Evolutionary conservation across 2,329 filamentous ascomycete genomes (phyloP).

Genomic region (Didymella glomerata): DNA sequence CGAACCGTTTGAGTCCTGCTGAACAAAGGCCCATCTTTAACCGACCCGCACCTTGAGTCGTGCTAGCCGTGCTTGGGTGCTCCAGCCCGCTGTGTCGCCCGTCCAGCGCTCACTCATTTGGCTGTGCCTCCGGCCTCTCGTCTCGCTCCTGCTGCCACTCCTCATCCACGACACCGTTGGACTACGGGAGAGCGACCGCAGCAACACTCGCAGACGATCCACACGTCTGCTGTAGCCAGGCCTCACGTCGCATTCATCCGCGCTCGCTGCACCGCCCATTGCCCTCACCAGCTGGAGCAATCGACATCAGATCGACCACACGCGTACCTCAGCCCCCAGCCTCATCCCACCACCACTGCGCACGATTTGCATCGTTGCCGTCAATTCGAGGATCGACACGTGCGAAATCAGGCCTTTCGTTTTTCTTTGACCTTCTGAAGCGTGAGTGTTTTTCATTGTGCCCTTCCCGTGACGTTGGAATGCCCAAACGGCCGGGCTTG

Average conservation of each 20-base stretch:
- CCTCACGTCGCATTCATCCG: not conserved
- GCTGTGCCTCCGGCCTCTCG: not conserved
- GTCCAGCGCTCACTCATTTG: conserved; percentile 16
- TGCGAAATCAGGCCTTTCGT: not conserved
- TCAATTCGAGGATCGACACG: not conserved
- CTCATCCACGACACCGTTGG: conserved; percentile 9
- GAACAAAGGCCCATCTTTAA: conserved; percentile 10
- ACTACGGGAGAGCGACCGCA: conserved; percentile 18
- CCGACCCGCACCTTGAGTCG: not conserved
- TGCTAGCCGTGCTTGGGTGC: conserved; percentile 18
- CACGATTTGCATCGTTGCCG: not conserved
- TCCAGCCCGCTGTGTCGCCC: conserved; percentile 16
- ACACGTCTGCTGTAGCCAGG: conserved; percentile 10
- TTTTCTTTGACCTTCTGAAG: not conserved
- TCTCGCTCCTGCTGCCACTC: conserved; percentile 9
- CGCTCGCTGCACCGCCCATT: conserved; percentile 1
- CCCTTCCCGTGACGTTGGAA: conserved; percentile 16
- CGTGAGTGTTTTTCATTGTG: conserved; percentile 23
- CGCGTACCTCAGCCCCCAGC: conserved; percentile 3
- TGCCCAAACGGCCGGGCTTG: conserved; percentile 22
- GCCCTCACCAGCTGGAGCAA: conserved; percentile 3
- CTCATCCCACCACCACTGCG: conserved; percentile 5
- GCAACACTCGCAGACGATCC: conserved; percentile 4
- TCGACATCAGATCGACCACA: conserved; percentile 8
- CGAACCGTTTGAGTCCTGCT: conserved; percentile 16